Evolutionary conservation across 805 yeast species (phyloP), one percentile per base, ranked within the genome.

Genomic region (Pichia scutulata): DNA sequence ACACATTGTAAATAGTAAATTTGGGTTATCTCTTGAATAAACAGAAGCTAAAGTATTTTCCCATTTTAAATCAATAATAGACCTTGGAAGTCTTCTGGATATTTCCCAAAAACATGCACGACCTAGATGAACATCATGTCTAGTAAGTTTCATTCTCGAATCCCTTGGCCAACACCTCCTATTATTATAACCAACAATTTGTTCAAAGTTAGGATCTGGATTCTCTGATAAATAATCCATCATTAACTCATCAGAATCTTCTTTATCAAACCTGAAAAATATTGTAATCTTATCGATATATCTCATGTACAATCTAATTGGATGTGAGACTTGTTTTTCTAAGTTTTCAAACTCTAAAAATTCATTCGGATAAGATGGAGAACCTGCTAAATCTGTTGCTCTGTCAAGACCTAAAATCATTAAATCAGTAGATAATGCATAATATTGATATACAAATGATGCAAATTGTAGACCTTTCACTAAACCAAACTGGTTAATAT

Each of bases 81-180:
- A 81, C 4, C 75, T 65, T 0, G 99, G 98, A 37, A 93, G 66
- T 37, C 98, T 74, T 18, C 85, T 82, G 40, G 81, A 74, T 36
- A 93, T 69, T 64, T 93, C 97, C 96, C 97, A 89, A 63, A 85
- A 88, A 0, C 83, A 85, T 1, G 98, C 97, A 50, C 93, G 73
- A 2, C 98, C 99, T 7, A 93, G 72, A 57, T 89, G 86, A 5
- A 92, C 97, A 68, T 93, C 99, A 52, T 82, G 84, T 42, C 97
- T 75, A 81, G 90, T 82, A 46, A 93, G 68, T 56, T 89, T 78
- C 98, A 93, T 93, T 52, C 97, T 77, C 21, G 83, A 72, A 63
- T 93, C 98, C 43, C 86, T 71, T 3, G 99, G 97, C 99, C 99
- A 93, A 62, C 97, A 89, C 46, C 82, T 81, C 57, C 86, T 85